phyloP scores from a whole-genome alignment of 805 yeast species.

The Saccharomycopsis fermentans region DNA sequence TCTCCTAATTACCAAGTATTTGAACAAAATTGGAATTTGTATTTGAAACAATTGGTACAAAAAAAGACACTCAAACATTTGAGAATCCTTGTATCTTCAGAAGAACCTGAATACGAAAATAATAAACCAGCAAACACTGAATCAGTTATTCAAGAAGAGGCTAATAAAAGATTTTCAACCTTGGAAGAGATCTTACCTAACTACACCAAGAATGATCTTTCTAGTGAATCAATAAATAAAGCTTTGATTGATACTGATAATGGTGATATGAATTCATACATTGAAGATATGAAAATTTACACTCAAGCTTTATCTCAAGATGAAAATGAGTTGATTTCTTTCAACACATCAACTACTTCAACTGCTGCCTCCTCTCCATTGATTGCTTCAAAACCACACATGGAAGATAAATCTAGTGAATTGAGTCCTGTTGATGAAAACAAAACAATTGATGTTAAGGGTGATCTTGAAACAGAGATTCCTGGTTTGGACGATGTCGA shows the following conservation, averaged over 20 bases:
- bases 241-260: neutral
- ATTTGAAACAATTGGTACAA: neutral
- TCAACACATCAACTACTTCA: neutral
- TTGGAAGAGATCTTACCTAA: neutral
- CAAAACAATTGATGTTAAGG: neutral
- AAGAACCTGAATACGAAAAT: neutral
- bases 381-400: neutral
- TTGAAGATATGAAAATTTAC: slow-evolving; percentile 4
- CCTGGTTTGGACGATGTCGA: neutral
- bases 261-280: slow-evolving; percentile 2
- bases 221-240: neutral
- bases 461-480: neutral
- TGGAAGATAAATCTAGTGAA: neutral
- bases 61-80: neutral
- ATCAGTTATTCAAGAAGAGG: neutral
- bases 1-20: neutral
- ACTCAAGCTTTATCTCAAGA: neutral
- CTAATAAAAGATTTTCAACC: neutral
- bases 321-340: neutral
- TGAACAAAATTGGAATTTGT: neutral
- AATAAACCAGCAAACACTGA: neutral
- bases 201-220: neutral
- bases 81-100: neutral
- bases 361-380: neutral
- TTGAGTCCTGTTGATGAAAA: neutral